These are phyloP conservation scores for Capsella rubella DNA, from an alignment of 441 rosid genomes.

Conservation along the genomic window DNA sequence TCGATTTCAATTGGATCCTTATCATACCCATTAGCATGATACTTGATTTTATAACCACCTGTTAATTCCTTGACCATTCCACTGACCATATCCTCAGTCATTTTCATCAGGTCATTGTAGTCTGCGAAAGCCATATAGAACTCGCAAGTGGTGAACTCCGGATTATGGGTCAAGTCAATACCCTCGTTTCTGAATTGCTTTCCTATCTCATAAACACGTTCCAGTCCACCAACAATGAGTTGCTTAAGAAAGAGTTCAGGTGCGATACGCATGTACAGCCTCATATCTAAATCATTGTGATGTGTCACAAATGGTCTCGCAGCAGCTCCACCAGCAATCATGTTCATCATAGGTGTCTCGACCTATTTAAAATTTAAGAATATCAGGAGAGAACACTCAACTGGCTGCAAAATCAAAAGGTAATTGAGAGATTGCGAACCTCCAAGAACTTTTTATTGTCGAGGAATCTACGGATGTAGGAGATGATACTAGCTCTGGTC, in stretches of 20 bases:
- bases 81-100: slow-evolving; percentile 82
- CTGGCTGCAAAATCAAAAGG: background rate
- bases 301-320: slow-evolving; percentile 93
- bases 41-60: slow-evolving; percentile 79
- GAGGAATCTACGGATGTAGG: slow-evolving; percentile 67
- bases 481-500: slow-evolving; percentile 65
- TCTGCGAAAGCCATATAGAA: slow-evolving; percentile 96
- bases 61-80: slow-evolving; percentile 90
- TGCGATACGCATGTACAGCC: slow-evolving; percentile 84
- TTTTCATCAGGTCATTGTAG: slow-evolving; percentile 83
- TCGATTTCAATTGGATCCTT: slow-evolving; percentile 86
- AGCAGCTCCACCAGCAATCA: slow-evolving; percentile 94
- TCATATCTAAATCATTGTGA: slow-evolving; percentile 88
- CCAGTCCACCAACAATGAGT: slow-evolving; percentile 85
- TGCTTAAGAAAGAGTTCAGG: slow-evolving; percentile 88
- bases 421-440: slow-evolving; percentile 47
- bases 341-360: slow-evolving; percentile 95
- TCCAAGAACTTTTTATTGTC: slow-evolving; percentile 71
- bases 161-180: slow-evolving; percentile 90
- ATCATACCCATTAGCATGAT: slow-evolving; percentile 79
- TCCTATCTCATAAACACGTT: slow-evolving; percentile 89
- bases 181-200: slow-evolving; percentile 95
- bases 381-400: background rate
- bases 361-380: slow-evolving; percentile 50
- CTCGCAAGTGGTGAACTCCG: slow-evolving; percentile 95